Conservation (phyloP, 129 eudicot species). For the Chrysanthemum makinoi region DNA sequence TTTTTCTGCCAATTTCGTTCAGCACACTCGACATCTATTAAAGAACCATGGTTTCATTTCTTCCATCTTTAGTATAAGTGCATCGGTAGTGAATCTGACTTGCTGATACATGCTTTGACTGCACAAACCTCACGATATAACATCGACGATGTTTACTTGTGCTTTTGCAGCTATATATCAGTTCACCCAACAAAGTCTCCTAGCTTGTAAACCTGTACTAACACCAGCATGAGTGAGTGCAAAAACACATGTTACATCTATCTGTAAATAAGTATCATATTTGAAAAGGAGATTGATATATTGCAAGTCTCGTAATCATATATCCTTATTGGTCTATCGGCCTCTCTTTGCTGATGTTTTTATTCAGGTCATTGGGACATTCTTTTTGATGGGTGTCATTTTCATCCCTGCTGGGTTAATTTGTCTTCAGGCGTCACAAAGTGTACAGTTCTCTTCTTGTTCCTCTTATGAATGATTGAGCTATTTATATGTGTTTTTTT, state of each 20-base stretch:
- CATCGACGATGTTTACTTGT: conserved; percentile 10
- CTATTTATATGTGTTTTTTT: neutral
- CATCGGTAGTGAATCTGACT: no score
- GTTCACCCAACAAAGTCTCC: conserved; percentile 87
- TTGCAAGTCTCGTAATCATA: neutral
- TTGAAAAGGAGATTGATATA: neutral
- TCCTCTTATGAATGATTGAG: neutral
- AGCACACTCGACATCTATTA: no score
- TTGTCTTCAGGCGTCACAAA: conserved; percentile 61
- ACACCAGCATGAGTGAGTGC: conserved; percentile 78
- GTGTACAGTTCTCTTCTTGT: conserved; percentile 39
- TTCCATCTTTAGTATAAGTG: no score
- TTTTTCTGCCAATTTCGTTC: no score
- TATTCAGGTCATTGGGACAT: conserved; percentile 66
- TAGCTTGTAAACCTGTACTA: conserved; percentile 84
- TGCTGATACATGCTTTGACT: neutral
- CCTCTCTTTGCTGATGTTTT: conserved; percentile 10
- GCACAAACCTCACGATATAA: conserved; percentile 11
- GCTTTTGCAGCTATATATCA: conserved; percentile 61
- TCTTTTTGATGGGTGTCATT: conserved; percentile 53
- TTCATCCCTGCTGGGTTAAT: conserved; percentile 70
- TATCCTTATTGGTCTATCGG: neutral
- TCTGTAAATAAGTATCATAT: neutral
- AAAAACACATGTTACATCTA: neutral
- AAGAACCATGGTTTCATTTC: no score